These are phyloP conservation scores for Ascosphaera pollenicola DNA, from an alignment of 2,329 filamentous ascomycete genomes.

Conservation along the genomic window DNA sequence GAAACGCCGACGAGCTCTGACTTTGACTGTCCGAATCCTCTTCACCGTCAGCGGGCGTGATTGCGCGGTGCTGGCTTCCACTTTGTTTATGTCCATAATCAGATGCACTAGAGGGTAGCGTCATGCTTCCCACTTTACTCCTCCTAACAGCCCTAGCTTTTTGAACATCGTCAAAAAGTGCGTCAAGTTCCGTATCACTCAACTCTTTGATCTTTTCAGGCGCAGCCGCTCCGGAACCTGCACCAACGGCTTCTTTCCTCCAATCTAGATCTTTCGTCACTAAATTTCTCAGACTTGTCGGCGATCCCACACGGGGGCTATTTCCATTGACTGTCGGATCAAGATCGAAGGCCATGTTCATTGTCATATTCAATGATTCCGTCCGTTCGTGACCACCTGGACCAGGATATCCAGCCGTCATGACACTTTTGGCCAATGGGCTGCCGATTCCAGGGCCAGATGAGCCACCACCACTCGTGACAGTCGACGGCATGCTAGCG, in stretches of 20 bases:
- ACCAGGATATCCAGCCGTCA: not conserved
- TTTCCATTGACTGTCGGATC: not conserved
- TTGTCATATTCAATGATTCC: not conserved
- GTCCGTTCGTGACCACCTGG: not conserved
- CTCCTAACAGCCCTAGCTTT: constrained; percentile 67
- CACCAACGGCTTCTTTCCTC: constrained; percentile 74
- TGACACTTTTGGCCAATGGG: not conserved
- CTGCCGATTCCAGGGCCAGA: not conserved
- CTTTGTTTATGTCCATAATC: not conserved
- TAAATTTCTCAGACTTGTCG: not conserved
- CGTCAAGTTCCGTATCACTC: constrained; percentile 84
- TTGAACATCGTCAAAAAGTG: constrained; percentile 84
- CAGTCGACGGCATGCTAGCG: too few relatives aligned
- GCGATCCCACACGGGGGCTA: not conserved
- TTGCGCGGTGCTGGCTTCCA: not conserved
- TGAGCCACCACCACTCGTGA: not conserved
- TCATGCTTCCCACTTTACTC: constrained; percentile 30
- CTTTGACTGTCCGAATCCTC: constrained; percentile 78
- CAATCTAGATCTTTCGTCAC: not conserved
- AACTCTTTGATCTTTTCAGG: constrained; percentile 79
- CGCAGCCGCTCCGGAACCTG: constrained; percentile 52
- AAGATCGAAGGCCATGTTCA: not conserved
- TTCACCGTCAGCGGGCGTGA: not conserved
- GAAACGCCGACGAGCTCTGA: constrained; percentile 36
- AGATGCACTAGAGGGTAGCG: constrained; percentile 6